These are phyloP conservation scores for Pseudocercospora pini-densiflorae DNA, from an alignment of 2,329 filamentous ascomycete genomes.

Conservation along the genomic window DNA sequence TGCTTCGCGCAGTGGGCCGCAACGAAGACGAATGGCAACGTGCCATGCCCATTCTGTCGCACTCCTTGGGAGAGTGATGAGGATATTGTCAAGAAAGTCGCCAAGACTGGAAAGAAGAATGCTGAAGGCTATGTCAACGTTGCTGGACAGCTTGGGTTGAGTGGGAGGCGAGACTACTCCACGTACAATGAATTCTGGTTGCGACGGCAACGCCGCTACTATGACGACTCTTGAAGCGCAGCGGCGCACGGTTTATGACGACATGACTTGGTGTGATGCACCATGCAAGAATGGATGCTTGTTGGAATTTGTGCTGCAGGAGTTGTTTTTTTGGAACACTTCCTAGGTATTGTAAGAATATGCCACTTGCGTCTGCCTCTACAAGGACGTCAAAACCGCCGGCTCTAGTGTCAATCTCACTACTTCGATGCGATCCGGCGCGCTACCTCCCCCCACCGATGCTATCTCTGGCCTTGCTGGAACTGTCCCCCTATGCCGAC, in stretches of 20 bases:
- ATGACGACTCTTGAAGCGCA: background rate
- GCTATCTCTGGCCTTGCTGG: background rate
- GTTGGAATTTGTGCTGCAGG: background rate
- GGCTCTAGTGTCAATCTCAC: background rate
- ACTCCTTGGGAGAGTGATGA: slow-evolving; percentile 33
- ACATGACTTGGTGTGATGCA: background rate
- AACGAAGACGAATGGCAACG: slow-evolving; percentile 29
- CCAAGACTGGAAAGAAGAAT: slow-evolving; percentile 30
- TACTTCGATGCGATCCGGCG: background rate
- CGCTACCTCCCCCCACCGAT: background rate
- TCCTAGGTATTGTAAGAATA: background rate
- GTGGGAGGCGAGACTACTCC: slow-evolving; percentile 36
- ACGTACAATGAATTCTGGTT: slow-evolving; percentile 37
- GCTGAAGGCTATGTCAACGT: slow-evolving; percentile 42
- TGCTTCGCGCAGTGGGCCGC: slow-evolving; percentile 61
- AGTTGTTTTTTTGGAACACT: background rate
- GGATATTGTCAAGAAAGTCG: slow-evolving; percentile 31
- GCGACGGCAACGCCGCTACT: slow-evolving; percentile 14
- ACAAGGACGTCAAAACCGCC: background rate
- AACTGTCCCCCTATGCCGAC: background rate
- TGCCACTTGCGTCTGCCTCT: background rate
- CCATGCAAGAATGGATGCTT: background rate
- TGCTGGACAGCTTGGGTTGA: slow-evolving; percentile 38
- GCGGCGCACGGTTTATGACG: background rate
- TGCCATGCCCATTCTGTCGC: slow-evolving; percentile 41